Evolutionary conservation across 371 early-diverging fungal genomes (phyloP).

Genomic region (Mucor racemosus): DNA sequence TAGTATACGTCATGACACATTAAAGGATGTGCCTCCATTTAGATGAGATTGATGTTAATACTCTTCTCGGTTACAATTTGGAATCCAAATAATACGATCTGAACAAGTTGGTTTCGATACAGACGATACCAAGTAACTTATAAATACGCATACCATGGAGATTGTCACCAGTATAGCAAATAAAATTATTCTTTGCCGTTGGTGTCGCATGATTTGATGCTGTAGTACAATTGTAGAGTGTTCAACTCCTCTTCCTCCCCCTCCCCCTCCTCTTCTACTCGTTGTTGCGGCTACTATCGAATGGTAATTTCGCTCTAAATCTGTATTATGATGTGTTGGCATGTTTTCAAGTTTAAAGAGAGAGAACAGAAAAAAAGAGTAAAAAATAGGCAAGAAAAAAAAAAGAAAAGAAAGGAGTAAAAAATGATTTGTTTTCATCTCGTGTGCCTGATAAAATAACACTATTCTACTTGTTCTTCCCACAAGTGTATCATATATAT

Average conservation of each 20-base stretch:
- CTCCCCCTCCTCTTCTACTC: background rate
- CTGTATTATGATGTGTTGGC: background rate
- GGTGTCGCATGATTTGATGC: background rate
- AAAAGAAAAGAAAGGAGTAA: background rate
- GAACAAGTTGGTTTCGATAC: slow-evolving; percentile 21
- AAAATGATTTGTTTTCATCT: slow-evolving; percentile 2
- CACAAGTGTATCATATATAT: background rate
- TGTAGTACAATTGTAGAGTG: background rate
- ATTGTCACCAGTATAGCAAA: slow-evolving; percentile 16
- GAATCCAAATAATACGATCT: slow-evolving; percentile 21
- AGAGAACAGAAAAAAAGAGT: background rate
- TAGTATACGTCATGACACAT: background rate
- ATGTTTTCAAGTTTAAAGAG: background rate
- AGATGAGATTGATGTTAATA: background rate
- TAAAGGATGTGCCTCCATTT: background rate
- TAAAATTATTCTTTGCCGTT: slow-evolving; percentile 13
- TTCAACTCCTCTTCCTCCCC: background rate
- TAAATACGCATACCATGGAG: slow-evolving; percentile 23
- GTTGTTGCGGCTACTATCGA: background rate
- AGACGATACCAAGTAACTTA: slow-evolving; percentile 20
- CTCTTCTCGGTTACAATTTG: slow-evolving; percentile 25
- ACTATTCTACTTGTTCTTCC: background rate
- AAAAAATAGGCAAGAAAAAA: background rate
- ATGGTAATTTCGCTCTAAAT: slow-evolving; percentile 9
- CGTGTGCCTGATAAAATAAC: slow-evolving; percentile 4